Conservation (phyloP, 169 alveolate species). For the Plasmodium gallinaceum region DNA sequence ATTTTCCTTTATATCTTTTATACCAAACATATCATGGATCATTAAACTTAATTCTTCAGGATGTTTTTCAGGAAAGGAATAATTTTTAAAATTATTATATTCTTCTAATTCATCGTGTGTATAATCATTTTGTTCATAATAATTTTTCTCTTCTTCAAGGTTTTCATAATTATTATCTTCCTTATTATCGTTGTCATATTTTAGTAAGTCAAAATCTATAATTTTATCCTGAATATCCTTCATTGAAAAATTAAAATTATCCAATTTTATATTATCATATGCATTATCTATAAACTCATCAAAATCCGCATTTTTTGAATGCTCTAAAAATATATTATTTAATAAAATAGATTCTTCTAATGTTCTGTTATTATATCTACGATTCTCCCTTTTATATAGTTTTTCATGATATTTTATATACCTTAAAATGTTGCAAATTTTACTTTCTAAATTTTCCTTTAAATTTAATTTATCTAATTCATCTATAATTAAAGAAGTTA, state of each 20-base stretch:
- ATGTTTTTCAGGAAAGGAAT: neutral
- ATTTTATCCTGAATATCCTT: neutral
- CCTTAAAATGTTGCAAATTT: slow-evolving; percentile 23
- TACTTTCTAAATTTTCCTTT: slow-evolving; percentile 4
- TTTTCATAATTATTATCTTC: neutral
- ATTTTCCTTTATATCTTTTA: neutral
- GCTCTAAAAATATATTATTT: neutral
- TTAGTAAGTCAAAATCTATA: neutral
- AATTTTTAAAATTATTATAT: neutral
- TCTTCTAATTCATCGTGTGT: neutral
- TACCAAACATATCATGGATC: neutral
- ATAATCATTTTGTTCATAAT: slow-evolving; percentile 1
- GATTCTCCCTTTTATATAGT: slow-evolving; percentile 16
- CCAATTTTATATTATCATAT: neutral
- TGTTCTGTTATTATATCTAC: neutral
- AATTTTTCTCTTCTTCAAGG: neutral
- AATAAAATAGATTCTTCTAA: slow-evolving; percentile 12
- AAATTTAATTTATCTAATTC: slow-evolving; percentile 37
- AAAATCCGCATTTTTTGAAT: neutral
- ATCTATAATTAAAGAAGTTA: slow-evolving; percentile 11
- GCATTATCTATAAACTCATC: neutral
- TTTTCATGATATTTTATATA: slow-evolving; percentile 30
- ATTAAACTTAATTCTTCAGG: neutral
- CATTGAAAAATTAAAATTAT: neutral
- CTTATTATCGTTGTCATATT: neutral